Conservation (phyloP, 495 filamentous ascomycete genomes). For the Thermothielavioides terrestris region DNA sequence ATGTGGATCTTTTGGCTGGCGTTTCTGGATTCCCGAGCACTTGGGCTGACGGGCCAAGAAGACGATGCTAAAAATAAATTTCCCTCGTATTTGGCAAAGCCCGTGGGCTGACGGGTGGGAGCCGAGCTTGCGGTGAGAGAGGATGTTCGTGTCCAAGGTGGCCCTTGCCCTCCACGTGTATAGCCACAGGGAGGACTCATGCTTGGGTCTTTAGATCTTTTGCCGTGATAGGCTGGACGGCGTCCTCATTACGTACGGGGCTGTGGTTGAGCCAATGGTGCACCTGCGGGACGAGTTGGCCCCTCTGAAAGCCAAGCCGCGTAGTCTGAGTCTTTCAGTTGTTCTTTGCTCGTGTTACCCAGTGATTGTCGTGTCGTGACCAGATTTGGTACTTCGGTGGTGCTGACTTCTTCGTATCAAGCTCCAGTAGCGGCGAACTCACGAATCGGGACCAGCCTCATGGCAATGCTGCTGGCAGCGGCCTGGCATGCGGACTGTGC, state of each 20-base stretch:
- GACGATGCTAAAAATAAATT: background rate
- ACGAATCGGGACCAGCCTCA: background rate
- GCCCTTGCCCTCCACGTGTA: too few species aligned
- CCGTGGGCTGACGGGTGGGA: background rate
- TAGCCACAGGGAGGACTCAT: too few species aligned
- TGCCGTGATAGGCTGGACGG: background rate
- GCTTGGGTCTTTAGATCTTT: too few species aligned
- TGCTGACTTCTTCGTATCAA: background rate
- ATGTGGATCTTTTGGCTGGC: background rate
- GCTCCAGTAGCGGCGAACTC: background rate
- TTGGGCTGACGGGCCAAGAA: background rate
- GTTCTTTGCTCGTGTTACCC: slow-evolving; percentile 1
- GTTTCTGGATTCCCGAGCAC: background rate
- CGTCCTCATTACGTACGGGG: background rate
- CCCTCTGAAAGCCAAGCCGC: too few species aligned
- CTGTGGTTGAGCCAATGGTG: background rate
- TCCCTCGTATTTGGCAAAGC: background rate
- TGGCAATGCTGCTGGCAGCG: background rate
- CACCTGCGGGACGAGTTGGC: background rate
- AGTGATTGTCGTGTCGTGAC: background rate
- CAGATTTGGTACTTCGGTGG: background rate
- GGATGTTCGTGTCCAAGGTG: background rate
- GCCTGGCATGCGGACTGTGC: slow-evolving; percentile 1
- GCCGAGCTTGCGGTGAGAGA: background rate
- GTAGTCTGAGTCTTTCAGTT: background rate